These are phyloP conservation scores for Chrysanthemum lavandulifolium DNA, from an alignment of 129 eudicot species.

Conservation along the genomic window DNA sequence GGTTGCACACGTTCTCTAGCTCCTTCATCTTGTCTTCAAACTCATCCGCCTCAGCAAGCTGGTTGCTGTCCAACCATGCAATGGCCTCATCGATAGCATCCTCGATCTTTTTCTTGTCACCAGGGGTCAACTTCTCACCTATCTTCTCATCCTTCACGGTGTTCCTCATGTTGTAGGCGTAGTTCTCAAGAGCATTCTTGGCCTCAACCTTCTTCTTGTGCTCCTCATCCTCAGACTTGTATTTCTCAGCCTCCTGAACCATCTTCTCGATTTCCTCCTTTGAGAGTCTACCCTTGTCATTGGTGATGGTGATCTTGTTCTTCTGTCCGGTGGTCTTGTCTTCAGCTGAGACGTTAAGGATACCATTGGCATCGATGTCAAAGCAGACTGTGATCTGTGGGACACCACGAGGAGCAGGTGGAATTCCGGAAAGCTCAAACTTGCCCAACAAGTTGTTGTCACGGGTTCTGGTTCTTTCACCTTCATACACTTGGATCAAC, in stretches of 20 bases:
- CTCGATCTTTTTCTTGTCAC: slow-evolving; percentile 59
- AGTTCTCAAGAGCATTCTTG: slow-evolving; percentile 62
- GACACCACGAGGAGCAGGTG: slow-evolving; percentile 47
- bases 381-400: slow-evolving; percentile 51
- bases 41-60: slow-evolving; percentile 55
- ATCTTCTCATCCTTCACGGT: slow-evolving; percentile 59
- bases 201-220: slow-evolving; percentile 63
- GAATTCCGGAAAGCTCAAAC: slow-evolving; percentile 48
- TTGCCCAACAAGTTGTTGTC: slow-evolving; percentile 53
- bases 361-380: slow-evolving; percentile 75
- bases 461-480: slow-evolving; percentile 56
- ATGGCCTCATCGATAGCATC: slow-evolving; percentile 60
- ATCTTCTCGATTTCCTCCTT: slow-evolving; percentile 54
- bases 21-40: slow-evolving; percentile 66
- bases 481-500: slow-evolving; percentile 55
- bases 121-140: slow-evolving; percentile 47
- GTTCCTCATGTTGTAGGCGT: slow-evolving; percentile 71
- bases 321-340: slow-evolving; percentile 63
- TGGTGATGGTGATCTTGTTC: slow-evolving; percentile 57
- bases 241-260: slow-evolving; percentile 63
- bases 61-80: slow-evolving; percentile 58
- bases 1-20: slow-evolving; percentile 57
- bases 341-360: slow-evolving; percentile 52
- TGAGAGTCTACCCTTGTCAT: slow-evolving; percentile 52
- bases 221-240: slow-evolving; percentile 60